phyloP scores from a whole-genome alignment of 352 stramenopile genomes.

The Phytophthora colocasiae region DNA sequence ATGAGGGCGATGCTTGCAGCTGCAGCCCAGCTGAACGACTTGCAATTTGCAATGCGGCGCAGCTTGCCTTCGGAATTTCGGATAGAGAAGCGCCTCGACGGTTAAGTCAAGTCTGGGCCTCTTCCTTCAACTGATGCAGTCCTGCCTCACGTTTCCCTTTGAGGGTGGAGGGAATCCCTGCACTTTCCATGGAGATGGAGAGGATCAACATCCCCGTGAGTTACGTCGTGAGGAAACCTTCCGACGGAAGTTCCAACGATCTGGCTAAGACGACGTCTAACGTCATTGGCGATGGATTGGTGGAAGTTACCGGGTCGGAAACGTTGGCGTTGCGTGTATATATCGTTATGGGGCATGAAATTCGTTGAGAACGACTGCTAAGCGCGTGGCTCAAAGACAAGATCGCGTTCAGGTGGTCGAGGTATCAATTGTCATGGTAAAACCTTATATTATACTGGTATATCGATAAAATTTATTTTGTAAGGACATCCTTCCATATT shows the following conservation, averaged over 20 bases:
- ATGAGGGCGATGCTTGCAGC: conserved; percentile 18
- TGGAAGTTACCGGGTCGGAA: too few relatives aligned
- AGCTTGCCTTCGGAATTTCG: conserved; percentile 18
- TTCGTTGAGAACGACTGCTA: not conserved
- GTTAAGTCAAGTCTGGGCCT: conserved; percentile 7
- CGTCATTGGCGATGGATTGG: too few relatives aligned
- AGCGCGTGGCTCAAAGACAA: conserved; percentile 23
- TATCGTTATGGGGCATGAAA: not conserved
- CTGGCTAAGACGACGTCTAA: not conserved
- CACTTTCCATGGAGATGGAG: conserved; percentile 17
- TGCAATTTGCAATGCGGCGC: conserved; percentile 30
- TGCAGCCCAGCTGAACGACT: conserved; percentile 26
- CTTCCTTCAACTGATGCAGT: conserved; percentile 5
- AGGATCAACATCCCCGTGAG: conserved; percentile 15
- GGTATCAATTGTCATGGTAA: not conserved
- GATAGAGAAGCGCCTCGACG: conserved; percentile 17
- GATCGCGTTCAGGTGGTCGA: conserved; percentile 22
- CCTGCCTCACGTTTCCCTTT: conserved; percentile 18
- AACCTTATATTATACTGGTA: too few relatives aligned
- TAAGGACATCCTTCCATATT: too few relatives aligned
- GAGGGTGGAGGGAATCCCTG: conserved; percentile 26
- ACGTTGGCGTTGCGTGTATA: not conserved
- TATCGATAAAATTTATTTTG: too few relatives aligned
- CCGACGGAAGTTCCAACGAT: conserved; percentile 1
- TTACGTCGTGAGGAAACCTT: conserved; percentile 22